phyloP scores from a whole-genome alignment of 2,329 filamentous ascomycete genomes.

The Colletotrichum sojae region DNA sequence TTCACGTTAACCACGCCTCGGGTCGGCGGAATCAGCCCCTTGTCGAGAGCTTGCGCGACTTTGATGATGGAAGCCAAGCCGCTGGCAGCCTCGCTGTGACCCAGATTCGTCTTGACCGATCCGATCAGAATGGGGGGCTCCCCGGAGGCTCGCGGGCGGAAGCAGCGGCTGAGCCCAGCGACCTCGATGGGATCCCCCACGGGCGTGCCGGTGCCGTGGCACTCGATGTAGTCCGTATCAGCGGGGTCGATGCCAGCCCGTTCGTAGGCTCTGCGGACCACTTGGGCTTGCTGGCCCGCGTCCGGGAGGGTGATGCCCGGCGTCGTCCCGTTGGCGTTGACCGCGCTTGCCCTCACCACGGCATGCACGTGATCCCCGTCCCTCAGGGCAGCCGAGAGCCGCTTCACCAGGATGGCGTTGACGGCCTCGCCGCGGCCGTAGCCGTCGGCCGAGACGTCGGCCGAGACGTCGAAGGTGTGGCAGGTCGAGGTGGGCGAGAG shows the following conservation, averaged over 20 bases:
- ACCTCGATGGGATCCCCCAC: constrained; percentile 64
- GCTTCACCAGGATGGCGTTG: constrained; percentile 61
- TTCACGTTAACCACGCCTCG: constrained; percentile 24
- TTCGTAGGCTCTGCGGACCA: constrained; percentile 50
- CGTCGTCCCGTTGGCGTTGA: constrained; percentile 59
- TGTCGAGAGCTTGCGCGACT: constrained; percentile 12
- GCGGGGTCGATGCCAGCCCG: constrained; percentile 41
- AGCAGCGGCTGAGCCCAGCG: constrained; percentile 61
- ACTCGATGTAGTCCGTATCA: constrained; percentile 44
- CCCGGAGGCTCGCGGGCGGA: constrained; percentile 48
- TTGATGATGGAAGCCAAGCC: constrained; percentile 34
- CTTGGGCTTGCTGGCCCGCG: constrained; percentile 50
- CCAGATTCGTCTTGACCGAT: constrained; percentile 46
- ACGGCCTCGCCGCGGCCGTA: constrained; percentile 16
- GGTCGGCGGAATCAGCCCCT: constrained; percentile 20
- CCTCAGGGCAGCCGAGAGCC: constrained; percentile 56
- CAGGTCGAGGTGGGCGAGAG: neutral
- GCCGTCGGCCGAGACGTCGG: neutral
- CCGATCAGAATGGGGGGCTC: constrained; percentile 9
- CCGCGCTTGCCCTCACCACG: constrained; percentile 51
- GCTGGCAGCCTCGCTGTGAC: constrained; percentile 45
- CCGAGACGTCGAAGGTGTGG: neutral
- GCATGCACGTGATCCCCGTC: constrained; percentile 55
- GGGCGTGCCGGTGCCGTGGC: constrained; percentile 50
- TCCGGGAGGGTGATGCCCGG: constrained; percentile 57